phyloP scores from a whole-genome alignment of 768 basidiomycete genomes.

The Rhodotorula graminis region DNA sequence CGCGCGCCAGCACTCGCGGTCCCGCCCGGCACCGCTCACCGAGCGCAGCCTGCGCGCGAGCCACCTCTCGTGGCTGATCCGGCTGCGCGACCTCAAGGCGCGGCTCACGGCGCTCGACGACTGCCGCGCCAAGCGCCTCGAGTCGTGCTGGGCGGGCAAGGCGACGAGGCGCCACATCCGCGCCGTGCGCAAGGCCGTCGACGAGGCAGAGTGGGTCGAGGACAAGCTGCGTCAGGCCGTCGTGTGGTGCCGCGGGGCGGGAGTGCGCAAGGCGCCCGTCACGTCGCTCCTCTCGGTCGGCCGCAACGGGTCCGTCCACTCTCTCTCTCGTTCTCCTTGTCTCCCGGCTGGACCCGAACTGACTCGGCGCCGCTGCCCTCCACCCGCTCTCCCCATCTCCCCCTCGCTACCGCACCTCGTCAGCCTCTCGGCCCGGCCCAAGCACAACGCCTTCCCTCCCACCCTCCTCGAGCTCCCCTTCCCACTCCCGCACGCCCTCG shows the following conservation, averaged over 20 bases:
- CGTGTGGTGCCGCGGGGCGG: conserved; percentile 6
- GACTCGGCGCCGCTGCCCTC: no score
- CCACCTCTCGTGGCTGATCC: conserved; percentile 24
- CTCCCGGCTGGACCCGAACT: neutral
- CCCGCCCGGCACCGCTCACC: neutral
- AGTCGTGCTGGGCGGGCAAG: conserved; percentile 23
- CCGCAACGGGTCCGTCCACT: conserved; percentile 8
- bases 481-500: conserved; percentile 16
- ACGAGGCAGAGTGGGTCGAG: conserved; percentile 29
- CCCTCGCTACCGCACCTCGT: no score
- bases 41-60: conserved; percentile 13
- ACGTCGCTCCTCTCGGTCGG: conserved; percentile 2
- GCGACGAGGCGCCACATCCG: neutral
- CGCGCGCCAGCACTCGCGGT: neutral
- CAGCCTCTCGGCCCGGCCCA: neutral
- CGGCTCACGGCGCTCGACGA: neutral
- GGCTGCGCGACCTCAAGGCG: conserved; percentile 6
- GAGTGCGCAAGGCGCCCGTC: conserved; percentile 11
- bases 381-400: no score
- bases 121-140: neutral
- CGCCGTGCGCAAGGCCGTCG: neutral
- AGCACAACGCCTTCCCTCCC: conserved; percentile 2
- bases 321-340: neutral
- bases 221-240: conserved; percentile 10
- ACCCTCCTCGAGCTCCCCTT: conserved; percentile 27